These are phyloP conservation scores for Vitrella brassicaformis DNA, from an alignment of 73 alveolate genomes.

Conservation along the genomic window DNA sequence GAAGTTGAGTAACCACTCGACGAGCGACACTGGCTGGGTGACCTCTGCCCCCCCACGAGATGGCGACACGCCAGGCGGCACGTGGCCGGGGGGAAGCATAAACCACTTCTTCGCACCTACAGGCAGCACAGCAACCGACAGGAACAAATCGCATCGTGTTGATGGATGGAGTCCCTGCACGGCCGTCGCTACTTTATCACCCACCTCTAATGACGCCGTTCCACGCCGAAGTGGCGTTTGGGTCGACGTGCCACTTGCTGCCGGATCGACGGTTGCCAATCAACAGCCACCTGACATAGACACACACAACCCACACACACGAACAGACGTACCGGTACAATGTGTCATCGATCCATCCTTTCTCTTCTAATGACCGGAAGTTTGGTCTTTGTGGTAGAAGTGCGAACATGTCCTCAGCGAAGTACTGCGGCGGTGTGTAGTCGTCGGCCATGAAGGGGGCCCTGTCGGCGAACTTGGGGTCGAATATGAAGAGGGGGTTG, in stretches of 20 bases:
- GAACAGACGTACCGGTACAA: neutral
- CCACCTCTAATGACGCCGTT: conserved; percentile 39
- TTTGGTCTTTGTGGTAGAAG: conserved; percentile 42
- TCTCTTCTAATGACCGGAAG: no score
- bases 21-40: neutral
- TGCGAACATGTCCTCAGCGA: conserved; percentile 30
- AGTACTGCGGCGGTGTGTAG: conserved; percentile 42
- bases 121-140: neutral
- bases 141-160: neutral
- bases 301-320: neutral
- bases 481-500: conserved; percentile 48
- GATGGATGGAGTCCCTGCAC: no score
- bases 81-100: conserved; percentile 45
- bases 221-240: conserved; percentile 60
- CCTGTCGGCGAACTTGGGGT: conserved; percentile 25
- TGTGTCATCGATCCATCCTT: no score
- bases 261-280: conserved; percentile 58
- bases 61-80: conserved; percentile 46
- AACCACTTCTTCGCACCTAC: conserved; percentile 52
- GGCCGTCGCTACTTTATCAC: no score
- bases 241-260: conserved; percentile 46
- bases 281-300: conserved; percentile 42
- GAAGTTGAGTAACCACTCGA: conserved; percentile 28
- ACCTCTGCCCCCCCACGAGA: neutral
- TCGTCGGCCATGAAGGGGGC: conserved; percentile 37